A percentile compares a stretch with the other conserved stretches of the same genome.
phyloP scores from a whole-genome alignment of 1,284 basidiomycete species.

The Meripilus lineatus region DNA sequence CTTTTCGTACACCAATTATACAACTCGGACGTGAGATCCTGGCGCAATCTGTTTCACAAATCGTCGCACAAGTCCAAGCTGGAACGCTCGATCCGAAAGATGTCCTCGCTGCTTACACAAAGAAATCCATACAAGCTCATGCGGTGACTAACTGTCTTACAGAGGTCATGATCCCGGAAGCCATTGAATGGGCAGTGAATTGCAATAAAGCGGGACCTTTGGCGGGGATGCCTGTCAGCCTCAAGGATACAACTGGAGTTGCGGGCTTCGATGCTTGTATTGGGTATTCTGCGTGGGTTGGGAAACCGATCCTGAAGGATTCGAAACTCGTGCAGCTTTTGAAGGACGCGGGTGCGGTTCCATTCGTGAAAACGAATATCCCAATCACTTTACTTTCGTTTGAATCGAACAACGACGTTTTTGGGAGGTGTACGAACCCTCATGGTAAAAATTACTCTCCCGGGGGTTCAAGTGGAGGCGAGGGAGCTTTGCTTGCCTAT shows the following conservation, averaged over 20 bases:
- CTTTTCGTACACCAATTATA: constrained; percentile 37
- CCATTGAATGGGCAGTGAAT: constrained; percentile 36
- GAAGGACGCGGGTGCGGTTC: constrained; percentile 65
- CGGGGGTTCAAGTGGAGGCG: constrained; percentile 70
- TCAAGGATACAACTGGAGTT: constrained; percentile 66
- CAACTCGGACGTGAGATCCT: constrained; percentile 36
- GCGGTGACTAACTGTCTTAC: constrained; percentile 53
- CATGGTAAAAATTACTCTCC: constrained; percentile 52
- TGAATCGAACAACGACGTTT: constrained; percentile 70
- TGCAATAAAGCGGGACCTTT: constrained; percentile 48
- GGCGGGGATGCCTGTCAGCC: constrained; percentile 62
- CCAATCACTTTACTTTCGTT: constrained; percentile 71
- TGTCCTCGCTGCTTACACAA: constrained; percentile 43
- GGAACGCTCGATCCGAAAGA: constrained; percentile 36
- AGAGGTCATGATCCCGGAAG: constrained; percentile 46
- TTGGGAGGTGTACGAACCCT: constrained; percentile 65
- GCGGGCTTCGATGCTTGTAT: constrained; percentile 69
- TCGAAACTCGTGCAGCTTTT: constrained; percentile 59
- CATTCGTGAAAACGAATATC: constrained; percentile 76
- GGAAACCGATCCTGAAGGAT: constrained; percentile 45
- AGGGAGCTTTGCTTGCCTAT: constrained; percentile 62
- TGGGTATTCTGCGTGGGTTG: constrained; percentile 65
- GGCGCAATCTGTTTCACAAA: constrained; percentile 32
- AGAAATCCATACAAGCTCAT: constrained; percentile 50
- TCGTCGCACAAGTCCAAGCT: constrained; percentile 37